A percentile compares a stretch with the other conserved stretches of the same genome.
phyloP scores from a whole-genome alignment of 805 yeast species.

The Yamadazyma olivae region DNA sequence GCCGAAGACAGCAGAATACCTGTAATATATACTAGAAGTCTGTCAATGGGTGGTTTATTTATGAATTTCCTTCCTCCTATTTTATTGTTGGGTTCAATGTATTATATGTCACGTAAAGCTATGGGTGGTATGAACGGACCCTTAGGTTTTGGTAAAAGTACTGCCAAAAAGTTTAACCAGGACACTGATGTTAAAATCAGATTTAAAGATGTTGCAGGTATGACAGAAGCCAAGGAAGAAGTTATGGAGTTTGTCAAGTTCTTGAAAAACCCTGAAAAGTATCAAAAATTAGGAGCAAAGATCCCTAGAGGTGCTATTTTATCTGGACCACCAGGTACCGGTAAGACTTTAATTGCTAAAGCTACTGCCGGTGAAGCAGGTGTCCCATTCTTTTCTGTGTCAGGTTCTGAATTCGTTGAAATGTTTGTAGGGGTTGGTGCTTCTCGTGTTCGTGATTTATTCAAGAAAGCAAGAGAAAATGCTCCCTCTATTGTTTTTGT shows the following conservation, averaged over 20 bases:
- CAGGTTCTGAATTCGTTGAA: conserved; percentile 97
- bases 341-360: conserved; percentile 93
- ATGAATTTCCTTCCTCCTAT: conserved; percentile 86
- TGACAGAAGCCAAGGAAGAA: conserved; percentile 95
- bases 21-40: conserved; percentile 72
- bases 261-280: conserved; percentile 83
- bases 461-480: conserved; percentile 85
- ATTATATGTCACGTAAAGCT: conserved; percentile 73
- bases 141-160: conserved; percentile 82
- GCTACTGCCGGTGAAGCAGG: conserved; percentile 99
- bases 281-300: conserved; percentile 91
- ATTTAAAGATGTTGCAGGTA: conserved; percentile 95
- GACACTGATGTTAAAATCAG: conserved; percentile 87
- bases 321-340: conserved; percentile 99
- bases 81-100: conserved; percentile 82
- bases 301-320: conserved; percentile 97
- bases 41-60: conserved; percentile 59
- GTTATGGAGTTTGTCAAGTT: conserved; percentile 97
- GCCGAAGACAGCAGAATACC: conserved; percentile 71
- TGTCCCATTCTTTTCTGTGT: conserved; percentile 92
- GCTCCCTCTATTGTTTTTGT: conserved; percentile 97
- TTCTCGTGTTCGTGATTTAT: conserved; percentile 92
- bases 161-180: conserved; percentile 86
- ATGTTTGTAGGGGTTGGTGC: conserved; percentile 99
- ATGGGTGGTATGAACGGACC: conserved; percentile 59